Evolutionary conservation across 257 asterid species (phyloP).

Genomic region (Parsonsia alboflavescens): DNA sequence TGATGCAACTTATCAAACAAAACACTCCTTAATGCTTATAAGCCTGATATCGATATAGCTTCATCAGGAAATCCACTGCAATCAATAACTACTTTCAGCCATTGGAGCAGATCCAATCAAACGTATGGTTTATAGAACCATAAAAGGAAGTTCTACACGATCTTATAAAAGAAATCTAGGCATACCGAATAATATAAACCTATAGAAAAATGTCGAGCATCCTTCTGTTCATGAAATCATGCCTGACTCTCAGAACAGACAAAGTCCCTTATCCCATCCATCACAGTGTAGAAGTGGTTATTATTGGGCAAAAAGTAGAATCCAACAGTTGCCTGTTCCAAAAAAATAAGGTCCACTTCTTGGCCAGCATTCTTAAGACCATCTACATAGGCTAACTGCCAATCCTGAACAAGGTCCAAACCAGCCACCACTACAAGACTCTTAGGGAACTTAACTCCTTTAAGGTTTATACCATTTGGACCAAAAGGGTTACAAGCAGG

Average conservation of each 20-base stretch:
- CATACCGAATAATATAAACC: not conserved
- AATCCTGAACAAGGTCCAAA: conserved; percentile 71
- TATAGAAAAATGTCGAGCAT: not conserved
- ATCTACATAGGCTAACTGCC: conserved; percentile 69
- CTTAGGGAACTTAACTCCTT: conserved; percentile 46
- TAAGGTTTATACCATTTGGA: conserved; percentile 41
- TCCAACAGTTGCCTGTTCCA: conserved; percentile 74
- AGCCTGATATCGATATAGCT: not conserved
- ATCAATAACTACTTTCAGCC: conserved; percentile 9
- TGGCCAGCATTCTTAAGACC: conserved; percentile 49
- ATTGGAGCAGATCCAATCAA: not conserved
- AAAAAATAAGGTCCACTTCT: conserved; percentile 49
- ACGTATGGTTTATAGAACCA: not conserved
- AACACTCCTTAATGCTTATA: conserved; percentile 7
- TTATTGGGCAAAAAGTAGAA: conserved; percentile 87
- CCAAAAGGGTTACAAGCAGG: conserved; percentile 85
- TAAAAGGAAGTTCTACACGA: not conserved
- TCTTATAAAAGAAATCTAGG: not conserved
- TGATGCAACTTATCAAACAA: conserved; percentile 1
- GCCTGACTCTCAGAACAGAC: conserved; percentile 28
- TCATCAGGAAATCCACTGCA: not conserved
- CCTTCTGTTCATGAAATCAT: not conserved
- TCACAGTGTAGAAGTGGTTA: conserved; percentile 54
- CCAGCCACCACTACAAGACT: conserved; percentile 81
- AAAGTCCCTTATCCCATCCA: conserved; percentile 56